Evolutionary conservation across 2,329 filamentous ascomycete species (phyloP).

Genomic region (Chalaropsis thielavioides): DNA sequence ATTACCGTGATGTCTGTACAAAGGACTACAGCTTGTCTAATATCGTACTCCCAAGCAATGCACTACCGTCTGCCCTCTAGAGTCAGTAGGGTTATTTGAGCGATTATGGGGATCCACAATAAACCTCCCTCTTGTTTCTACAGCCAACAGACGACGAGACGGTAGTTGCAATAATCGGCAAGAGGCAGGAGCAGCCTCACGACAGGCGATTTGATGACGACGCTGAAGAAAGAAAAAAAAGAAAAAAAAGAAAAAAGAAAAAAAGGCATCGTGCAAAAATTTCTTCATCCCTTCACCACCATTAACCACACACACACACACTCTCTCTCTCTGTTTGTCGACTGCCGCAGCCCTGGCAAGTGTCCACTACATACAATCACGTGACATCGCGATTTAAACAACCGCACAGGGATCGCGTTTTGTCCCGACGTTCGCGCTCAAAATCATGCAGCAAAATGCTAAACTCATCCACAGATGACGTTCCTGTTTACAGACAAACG

Average conservation of each 20-base stretch:
- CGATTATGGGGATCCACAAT: too few species aligned
- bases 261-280: too few species aligned
- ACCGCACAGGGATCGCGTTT: slow-evolving; percentile 12
- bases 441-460: not conserved
- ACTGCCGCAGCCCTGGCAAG: not conserved
- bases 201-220: not conserved
- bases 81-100: too few species aligned
- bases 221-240: not conserved
- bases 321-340: too few species aligned
- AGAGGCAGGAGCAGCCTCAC: not conserved
- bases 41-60: too few species aligned
- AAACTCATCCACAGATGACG: not conserved
- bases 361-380: not conserved
- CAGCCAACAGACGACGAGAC: not conserved
- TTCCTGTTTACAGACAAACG: not conserved
- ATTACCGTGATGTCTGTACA: too few species aligned
- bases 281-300: not conserved
- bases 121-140: not conserved
- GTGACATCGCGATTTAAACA: slow-evolving; percentile 16
- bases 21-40: too few species aligned
- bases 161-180: not conserved
- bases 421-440: not conserved
- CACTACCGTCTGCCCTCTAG: too few species aligned
- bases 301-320: too few species aligned
- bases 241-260: not conserved